These are phyloP conservation scores for Oenanthe sinensis DNA, from an alignment of 129 eudicot genomes.

Conservation along the genomic window DNA sequence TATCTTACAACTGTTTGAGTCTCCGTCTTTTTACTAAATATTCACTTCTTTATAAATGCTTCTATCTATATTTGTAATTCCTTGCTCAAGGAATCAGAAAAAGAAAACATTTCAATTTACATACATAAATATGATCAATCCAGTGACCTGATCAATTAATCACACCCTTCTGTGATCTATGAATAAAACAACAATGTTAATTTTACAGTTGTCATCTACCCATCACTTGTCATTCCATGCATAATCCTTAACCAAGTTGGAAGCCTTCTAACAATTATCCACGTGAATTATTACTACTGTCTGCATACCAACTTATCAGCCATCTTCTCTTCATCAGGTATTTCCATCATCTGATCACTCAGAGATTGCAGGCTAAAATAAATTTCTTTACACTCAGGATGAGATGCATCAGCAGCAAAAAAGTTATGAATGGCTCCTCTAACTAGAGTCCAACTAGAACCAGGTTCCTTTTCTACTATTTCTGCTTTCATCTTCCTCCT, in stretches of 20 bases:
- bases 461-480: conserved; percentile 38
- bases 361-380: conserved; percentile 22
- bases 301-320: neutral
- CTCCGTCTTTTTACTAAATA: neutral
- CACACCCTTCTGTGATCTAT: neutral
- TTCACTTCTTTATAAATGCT: neutral
- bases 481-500: conserved; percentile 37
- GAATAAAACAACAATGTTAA: neutral
- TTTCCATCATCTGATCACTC: conserved; percentile 24
- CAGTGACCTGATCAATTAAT: neutral
- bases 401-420: conserved; percentile 33
- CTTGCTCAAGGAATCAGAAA: neutral
- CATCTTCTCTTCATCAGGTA: conserved; percentile 13
- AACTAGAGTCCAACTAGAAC: conserved; percentile 44
- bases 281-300: neutral
- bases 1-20: neutral
- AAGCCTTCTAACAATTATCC: neutral
- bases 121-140: neutral
- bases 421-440: conserved; percentile 25
- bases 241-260: neutral
- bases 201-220: neutral
- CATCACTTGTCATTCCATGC: neutral
- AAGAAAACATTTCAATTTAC: neutral
- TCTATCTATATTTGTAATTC: neutral
- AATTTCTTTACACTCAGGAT: conserved; percentile 21